Percentiles rank a stretch among this genome's conserved stretches.
phyloP scores from a whole-genome alignment of 495 filamentous ascomycete genomes.

The Penicillium waksmanii region DNA sequence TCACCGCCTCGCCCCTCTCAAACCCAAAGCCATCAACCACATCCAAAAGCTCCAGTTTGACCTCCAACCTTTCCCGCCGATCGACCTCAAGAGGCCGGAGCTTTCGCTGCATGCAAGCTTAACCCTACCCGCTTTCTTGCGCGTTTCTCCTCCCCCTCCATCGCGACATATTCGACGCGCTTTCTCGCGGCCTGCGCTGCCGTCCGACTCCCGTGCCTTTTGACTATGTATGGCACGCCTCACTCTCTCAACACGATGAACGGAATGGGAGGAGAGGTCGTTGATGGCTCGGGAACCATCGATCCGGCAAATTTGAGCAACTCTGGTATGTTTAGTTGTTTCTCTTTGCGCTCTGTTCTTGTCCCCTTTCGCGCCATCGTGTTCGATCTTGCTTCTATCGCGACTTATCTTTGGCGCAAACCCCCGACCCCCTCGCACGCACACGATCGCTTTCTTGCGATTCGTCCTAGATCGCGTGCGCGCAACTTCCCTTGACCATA shows the following conservation, averaged over 20 bases:
- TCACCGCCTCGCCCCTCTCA: constrained; percentile 40
- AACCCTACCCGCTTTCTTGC: constrained; percentile 31
- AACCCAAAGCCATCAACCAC: constrained; percentile 22
- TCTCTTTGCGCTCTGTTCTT: constrained; percentile 12
- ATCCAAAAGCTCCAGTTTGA: constrained; percentile 20
- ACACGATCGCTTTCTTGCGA: constrained; percentile 1
- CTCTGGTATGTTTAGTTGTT: constrained; percentile 52
- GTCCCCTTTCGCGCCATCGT: neutral
- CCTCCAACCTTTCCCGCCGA: constrained; percentile 24
- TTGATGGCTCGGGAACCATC: constrained; percentile 78
- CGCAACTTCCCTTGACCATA: neutral
- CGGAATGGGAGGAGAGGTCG: constrained; percentile 62
- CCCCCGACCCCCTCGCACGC: neutral
- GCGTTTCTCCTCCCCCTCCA: constrained; percentile 27
- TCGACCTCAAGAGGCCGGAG: constrained; percentile 22
- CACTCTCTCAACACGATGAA: constrained; percentile 59
- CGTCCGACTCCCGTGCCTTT: constrained; percentile 27
- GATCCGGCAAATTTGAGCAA: constrained; percentile 75
- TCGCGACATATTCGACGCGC: constrained; percentile 39
- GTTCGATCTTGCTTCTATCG: constrained; percentile 7
- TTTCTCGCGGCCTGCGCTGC: constrained; percentile 39
- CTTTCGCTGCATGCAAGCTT: constrained; percentile 32
- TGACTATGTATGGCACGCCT: constrained; percentile 62
- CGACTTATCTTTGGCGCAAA: constrained; percentile 13
- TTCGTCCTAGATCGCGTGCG: neutral